Evolutionary conservation across 2,329 filamentous ascomycete species (phyloP), one percentile per base, ranked within the genome.

Genomic region (Penicillium occitanis): DNA sequence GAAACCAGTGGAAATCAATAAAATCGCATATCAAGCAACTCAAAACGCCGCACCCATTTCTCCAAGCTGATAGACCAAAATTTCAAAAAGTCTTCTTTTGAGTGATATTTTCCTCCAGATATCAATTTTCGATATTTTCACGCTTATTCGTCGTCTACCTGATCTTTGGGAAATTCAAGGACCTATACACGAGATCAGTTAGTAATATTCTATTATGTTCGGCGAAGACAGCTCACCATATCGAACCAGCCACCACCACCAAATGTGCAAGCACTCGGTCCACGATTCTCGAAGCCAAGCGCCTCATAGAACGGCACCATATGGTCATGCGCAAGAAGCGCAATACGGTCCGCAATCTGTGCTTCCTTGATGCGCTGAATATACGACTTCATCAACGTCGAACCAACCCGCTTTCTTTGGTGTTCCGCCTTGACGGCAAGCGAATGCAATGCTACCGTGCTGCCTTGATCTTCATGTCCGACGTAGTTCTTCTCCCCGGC

Each of bases 201-300:
- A 33, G 30, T 33, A 33, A 33, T 33, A 33, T 33, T 33, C 30
- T 33, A 33, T 33, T 30, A 30, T 30, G 6, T 33, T 33, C 30
- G 30, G 30, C 7, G 30, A 33, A 33, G 30, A 33, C 28, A 30
- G 30, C 30, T 76, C 76, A 93, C 90, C 91, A 97, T 88, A 75
- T 95, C 89, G 71, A 87, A 84, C 92, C 93, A 97, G 19, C 87
- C 89, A 37, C 92, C 91, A 44, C 92, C 92, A 22, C 89, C 90
- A 78, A 92, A 93, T 66, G 86, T 82, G 61, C 87, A 89, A 67
- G 86, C 80, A 76, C 92, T 95, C 60, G 83, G 80, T 0, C 93
- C 92, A 35, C 84, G 78, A 70, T 89, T 86, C 70, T 81, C 81
- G 75, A 95, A 97, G 0, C 92, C 88, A 70, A 92, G 85, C n/a